These are phyloP conservation scores for Fusarium metavorans DNA, from an alignment of 2,329 filamentous ascomycete species.

Conservation along the genomic window DNA sequence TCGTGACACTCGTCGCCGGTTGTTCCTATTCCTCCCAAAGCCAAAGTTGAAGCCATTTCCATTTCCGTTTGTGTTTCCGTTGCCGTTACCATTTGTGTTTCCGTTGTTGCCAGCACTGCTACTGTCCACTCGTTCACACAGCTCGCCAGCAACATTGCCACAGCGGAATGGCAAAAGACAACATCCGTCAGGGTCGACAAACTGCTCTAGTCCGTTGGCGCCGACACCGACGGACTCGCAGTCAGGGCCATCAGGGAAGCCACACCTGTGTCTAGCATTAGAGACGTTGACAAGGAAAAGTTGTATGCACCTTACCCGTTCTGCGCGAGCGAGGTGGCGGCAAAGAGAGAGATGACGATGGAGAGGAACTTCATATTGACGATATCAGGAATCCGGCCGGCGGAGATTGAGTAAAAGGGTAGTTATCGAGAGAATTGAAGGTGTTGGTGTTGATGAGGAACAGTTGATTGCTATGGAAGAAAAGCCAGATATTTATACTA, in stretches of 20 bases:
- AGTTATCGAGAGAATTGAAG: background rate
- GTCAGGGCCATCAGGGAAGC: constrained; percentile 12
- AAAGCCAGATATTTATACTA: background rate
- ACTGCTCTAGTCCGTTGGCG: constrained; percentile 12
- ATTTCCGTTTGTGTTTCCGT: background rate
- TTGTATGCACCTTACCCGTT: background rate
- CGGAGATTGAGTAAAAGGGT: background rate
- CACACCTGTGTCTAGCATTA: background rate
- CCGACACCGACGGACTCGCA: constrained; percentile 12
- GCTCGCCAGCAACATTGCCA: constrained; percentile 11
- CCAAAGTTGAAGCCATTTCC: background rate
- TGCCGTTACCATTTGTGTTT: background rate
- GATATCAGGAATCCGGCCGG: background rate
- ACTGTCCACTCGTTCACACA: constrained; percentile 2
- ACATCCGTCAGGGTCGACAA: constrained; percentile 9
- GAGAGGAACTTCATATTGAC: background rate
- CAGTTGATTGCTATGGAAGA: background rate
- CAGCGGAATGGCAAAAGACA: constrained; percentile 14
- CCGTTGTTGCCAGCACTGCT: background rate
- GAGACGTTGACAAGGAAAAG: background rate
- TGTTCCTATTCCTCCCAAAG: background rate
- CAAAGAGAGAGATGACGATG: background rate
- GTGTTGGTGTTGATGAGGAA: background rate
- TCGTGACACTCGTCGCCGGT: background rate
- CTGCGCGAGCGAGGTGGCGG: background rate